phyloP scores from a whole-genome alignment of 129 eudicot species.

The Cynara cardunculus region DNA sequence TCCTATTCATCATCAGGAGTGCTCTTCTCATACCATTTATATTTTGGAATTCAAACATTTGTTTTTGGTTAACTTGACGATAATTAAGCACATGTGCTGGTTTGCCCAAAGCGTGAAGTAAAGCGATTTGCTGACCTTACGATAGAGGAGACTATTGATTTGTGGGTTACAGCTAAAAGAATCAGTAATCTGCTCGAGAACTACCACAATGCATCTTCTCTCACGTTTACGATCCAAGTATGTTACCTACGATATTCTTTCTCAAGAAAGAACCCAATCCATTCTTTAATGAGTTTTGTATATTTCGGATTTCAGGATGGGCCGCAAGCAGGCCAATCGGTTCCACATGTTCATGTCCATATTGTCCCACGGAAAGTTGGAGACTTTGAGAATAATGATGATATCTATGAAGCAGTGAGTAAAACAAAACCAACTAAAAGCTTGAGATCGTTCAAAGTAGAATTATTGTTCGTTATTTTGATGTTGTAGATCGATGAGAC shows the following conservation, averaged over 20 bases:
- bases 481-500: slow-evolving; percentile 54
- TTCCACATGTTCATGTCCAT: slow-evolving; percentile 85
- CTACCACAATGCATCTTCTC: slow-evolving; percentile 80
- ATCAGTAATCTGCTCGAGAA: slow-evolving; percentile 69
- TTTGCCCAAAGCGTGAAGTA: slow-evolving; percentile 86
- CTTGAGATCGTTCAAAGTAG: neutral
- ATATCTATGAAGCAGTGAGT: slow-evolving; percentile 89
- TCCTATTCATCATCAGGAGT: no score
- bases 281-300: neutral
- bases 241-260: slow-evolving; percentile 4
- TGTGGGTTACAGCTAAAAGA: slow-evolving; percentile 71
- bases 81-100: slow-evolving; percentile 60
- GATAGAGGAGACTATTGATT: slow-evolving; percentile 58
- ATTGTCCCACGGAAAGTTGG: slow-evolving; percentile 69
- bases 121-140: slow-evolving; percentile 78
- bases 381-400: slow-evolving; percentile 76
- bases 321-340: slow-evolving; percentile 83
- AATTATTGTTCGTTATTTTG: neutral
- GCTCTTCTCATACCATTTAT: neutral
- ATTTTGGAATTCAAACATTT: neutral
- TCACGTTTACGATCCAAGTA: slow-evolving; percentile 82
- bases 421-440: neutral
- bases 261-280: neutral
- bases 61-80: slow-evolving; percentile 60
- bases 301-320: slow-evolving; percentile 58